A percentile compares a stretch with the other conserved stretches of the same genome.
Conservation (phyloP, 768 basidiomycete species). For the Lactarius vividus region DNA sequence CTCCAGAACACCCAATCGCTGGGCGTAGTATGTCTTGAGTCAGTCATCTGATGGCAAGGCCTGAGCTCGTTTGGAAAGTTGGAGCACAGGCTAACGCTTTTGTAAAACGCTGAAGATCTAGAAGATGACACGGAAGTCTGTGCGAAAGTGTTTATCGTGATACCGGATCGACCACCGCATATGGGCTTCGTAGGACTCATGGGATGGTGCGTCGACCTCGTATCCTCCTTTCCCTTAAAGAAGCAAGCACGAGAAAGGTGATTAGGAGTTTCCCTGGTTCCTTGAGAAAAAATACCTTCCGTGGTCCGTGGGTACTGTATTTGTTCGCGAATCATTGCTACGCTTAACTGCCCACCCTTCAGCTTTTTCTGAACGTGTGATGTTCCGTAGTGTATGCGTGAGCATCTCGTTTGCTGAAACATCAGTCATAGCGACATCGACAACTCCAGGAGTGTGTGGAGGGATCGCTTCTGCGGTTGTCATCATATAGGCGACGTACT, state of each 20-base stretch:
- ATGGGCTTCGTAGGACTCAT: not conserved
- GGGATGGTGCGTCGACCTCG: not conserved
- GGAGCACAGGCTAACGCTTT: not conserved
- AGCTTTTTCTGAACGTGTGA: no score
- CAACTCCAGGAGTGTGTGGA: no score
- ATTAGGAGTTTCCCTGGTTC: rapidly evolving
- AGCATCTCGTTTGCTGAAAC: no score
- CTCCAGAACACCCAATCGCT: no score
- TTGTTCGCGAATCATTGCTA: not conserved
- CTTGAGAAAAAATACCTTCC: not conserved
- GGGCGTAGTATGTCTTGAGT: no score
- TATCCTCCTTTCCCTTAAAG: not conserved
- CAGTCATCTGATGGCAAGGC: no score
- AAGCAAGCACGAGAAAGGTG: not conserved
- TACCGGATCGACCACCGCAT: not conserved
- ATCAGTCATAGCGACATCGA: no score
- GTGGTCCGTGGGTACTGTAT: not conserved
- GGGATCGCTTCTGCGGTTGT: no score
- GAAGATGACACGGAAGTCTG: not conserved
- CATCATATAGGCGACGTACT: no score
- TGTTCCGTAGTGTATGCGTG: no score
- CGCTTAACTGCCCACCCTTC: not conserved
- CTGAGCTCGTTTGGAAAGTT: no score
- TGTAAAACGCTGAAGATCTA: not conserved
- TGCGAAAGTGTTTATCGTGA: not conserved